Base-by-base conservation (phyloP, 2,329 filamentous ascomycete genomes). In the Ascochyta clinopodiicola region DNA sequence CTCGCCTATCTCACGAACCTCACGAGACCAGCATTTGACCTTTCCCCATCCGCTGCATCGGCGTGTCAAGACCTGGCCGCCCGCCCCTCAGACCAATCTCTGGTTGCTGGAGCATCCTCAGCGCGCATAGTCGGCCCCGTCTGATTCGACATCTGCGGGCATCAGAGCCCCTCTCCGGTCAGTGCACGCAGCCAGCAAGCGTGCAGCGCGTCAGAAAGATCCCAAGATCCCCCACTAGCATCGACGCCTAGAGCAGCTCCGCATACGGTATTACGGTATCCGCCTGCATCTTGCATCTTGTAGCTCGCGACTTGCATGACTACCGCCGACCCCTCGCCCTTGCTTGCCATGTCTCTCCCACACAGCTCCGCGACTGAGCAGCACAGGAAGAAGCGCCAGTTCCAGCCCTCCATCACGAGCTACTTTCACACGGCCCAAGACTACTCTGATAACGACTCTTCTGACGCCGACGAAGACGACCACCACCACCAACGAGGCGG, bases 391-490 rank as follows among this genome's bases (percentile, higher is more conserved):
- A 81, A 81, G 69, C 73, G 76, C 47, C 76, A 69, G 51, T 79
- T 73, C 68, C 78, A 79, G 63, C 78, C 78, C 12, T 73, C 75
- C 44, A 80, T 81, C 56, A 78, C 75, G 42, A 74, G 69, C 58
- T 80, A 74, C 72, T 80, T 81, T 57, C 60, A 70, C 34, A 65
- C 67, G 51, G 60, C 63, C 44, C 51, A 25, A 6, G 38, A 39
- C 37, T 24, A 24, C 37, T 39, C 37, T 6, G 38, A 50, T 36
- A 34, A 34, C 27, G 27, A 34, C 40, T 38, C 25, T 27, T 46
- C 43, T 19, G 62, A 62, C 59, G 40, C 51, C 42, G 62, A 68
- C 43, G 58, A 66, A 52, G 56, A 60, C 47, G 54, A 60, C 67
- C 64, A 59, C 56, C 62, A 56, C 62, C 62, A 61, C 64, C 68